Evolutionary conservation across 1,139 yeast species (phyloP).

Genomic region (Lodderomyces parapsilosis): DNA sequence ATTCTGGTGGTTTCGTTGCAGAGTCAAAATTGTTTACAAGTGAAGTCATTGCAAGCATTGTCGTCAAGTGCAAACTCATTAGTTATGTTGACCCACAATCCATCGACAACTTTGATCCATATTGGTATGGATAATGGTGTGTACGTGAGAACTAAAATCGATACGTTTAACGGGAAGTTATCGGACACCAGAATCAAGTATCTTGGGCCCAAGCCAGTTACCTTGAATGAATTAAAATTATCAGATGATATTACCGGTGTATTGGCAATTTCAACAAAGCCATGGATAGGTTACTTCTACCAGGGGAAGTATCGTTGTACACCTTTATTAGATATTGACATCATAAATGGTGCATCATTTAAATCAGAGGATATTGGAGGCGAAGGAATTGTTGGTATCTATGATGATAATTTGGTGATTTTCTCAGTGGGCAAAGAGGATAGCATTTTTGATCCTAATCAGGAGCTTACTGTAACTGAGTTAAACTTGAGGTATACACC

Average conservation of each 20-base stretch:
- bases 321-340: conserved; percentile 37
- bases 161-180: conserved; percentile 60
- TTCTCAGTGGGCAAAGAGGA: conserved; percentile 51
- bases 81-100: conserved; percentile 27
- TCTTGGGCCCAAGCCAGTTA: conserved; percentile 66
- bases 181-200: conserved; percentile 71
- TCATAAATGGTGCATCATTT: conserved; percentile 48
- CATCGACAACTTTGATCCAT: conserved; percentile 42
- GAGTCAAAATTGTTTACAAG: conserved; percentile 60
- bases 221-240: conserved; percentile 37
- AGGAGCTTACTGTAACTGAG: conserved; percentile 46
- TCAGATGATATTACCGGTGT: conserved; percentile 23
- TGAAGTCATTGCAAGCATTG: conserved; percentile 65
- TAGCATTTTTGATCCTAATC: conserved; percentile 33
- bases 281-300: conserved; percentile 36
- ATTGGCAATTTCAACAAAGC: conserved; percentile 43
- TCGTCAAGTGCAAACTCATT: conserved; percentile 58
- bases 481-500: conserved; percentile 55
- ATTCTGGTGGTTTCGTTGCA: conserved; percentile 69
- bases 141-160: conserved; percentile 63
- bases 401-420: conserved; percentile 52
- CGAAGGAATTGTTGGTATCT: conserved; percentile 64
- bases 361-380: conserved; percentile 63
- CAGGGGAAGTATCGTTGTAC: conserved; percentile 34
- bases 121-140: conserved; percentile 84